Evolutionary conservation across 176 grass and related monocot species (phyloP).

Genomic region (Themeda triandra): DNA sequence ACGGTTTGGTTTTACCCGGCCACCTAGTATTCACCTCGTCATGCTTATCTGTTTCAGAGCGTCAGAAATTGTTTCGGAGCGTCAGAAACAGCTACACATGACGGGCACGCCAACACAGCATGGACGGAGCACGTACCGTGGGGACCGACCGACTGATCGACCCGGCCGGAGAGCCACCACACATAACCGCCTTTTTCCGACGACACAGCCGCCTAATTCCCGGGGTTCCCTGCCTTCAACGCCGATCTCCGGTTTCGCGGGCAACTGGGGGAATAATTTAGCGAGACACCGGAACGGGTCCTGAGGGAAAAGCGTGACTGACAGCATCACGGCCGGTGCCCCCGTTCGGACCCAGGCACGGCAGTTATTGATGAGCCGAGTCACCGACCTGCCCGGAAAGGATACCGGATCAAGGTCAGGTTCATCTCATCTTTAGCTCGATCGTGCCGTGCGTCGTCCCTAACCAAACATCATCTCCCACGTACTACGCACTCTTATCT

Average conservation of each 20-base stretch:
- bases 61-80: too few species aligned
- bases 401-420: conserved; percentile 21
- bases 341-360: neutral
- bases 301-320: neutral
- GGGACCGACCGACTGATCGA: neutral
- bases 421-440: conserved; percentile 2
- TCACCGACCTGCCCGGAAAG: conserved; percentile 2
- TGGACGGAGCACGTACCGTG: neutral
- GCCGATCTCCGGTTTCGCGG: neutral
- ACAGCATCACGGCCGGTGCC: neutral
- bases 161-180: neutral
- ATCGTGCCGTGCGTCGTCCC: too few species aligned
- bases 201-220: conserved; percentile 17
- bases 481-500: neutral
- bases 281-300: conserved; percentile 6
- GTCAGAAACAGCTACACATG: neutral
- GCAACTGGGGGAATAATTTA: neutral
- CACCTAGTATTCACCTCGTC: neutral
- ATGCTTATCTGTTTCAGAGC: neutral
- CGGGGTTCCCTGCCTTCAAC: neutral
- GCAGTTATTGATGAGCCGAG: neutral
- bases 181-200: neutral
- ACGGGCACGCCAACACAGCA: neutral
- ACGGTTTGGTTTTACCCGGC: neutral
- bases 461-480: neutral